A percentile compares a stretch with the other conserved stretches of the same genome.
phyloP scores from a whole-genome alignment of 2,329 filamentous ascomycete species.

The Aspergillus sp. region DNA sequence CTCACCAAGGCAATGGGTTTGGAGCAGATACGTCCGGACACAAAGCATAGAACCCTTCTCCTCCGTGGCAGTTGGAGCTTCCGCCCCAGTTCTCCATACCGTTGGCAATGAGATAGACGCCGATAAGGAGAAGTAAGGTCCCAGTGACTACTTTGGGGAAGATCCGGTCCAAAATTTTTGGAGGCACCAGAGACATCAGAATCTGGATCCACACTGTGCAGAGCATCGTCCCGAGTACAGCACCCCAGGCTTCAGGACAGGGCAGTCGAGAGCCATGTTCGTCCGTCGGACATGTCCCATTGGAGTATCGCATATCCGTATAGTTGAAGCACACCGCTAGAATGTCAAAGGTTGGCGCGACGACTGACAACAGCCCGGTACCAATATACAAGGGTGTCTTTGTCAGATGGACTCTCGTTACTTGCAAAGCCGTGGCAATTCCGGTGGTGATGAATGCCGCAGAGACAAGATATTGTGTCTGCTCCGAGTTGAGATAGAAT shows the following conservation, averaged over 20 bases:
- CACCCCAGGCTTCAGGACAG: constrained; percentile 74
- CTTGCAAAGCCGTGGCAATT: constrained; percentile 71
- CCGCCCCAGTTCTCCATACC: constrained; percentile 79
- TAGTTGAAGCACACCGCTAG: constrained; percentile 73
- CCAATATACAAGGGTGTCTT: constrained; percentile 73
- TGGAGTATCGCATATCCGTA: constrained; percentile 68
- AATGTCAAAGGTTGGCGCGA: constrained; percentile 74
- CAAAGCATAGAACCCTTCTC: constrained; percentile 62
- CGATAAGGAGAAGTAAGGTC: constrained; percentile 68
- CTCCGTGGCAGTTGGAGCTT: constrained; percentile 38
- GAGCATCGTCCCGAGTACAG: constrained; percentile 66
- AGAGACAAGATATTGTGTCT: constrained; percentile 75
- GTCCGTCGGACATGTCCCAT: constrained; percentile 63
- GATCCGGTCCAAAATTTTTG: constrained; percentile 64
- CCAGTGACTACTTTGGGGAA: constrained; percentile 79
- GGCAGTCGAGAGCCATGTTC: constrained; percentile 64
- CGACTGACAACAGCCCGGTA: constrained; percentile 76
- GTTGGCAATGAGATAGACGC: constrained; percentile 66
- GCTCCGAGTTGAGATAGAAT: constrained; percentile 59
- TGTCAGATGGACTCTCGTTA: constrained; percentile 71
- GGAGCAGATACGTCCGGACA: constrained; percentile 69
- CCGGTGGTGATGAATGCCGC: constrained; percentile 77
- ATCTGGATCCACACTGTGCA: constrained; percentile 69
- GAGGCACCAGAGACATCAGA: constrained; percentile 70
- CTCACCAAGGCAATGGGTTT: constrained; percentile 66